Evolutionary conservation across 305 asterid genomes (phyloP).

Genomic region (Rubia tinctorum): DNA sequence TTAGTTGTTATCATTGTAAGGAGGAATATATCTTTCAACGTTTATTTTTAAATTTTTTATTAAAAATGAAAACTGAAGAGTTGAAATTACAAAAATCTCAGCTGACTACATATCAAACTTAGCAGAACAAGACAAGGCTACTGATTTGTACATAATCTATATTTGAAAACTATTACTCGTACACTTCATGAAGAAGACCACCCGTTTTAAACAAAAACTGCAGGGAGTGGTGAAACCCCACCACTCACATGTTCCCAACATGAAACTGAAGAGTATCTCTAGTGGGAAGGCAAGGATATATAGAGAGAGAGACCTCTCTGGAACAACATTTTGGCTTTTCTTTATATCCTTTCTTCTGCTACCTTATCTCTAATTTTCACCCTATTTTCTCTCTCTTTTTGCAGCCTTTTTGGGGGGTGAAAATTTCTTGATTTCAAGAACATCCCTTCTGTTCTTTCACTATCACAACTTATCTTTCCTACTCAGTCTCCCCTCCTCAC

Average conservation of each 20-base stretch:
- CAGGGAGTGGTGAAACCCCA: constrained; percentile 15
- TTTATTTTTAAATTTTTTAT: too few species aligned
- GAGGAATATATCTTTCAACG: too few species aligned
- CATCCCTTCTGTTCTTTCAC: constrained; percentile 22
- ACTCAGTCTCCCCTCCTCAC: constrained; percentile 6
- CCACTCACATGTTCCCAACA: constrained; percentile 17
- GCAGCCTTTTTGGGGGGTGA: constrained; percentile 18
- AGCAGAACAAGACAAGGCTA: neutral
- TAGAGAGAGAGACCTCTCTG: constrained; percentile 12
- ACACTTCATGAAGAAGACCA: neutral
- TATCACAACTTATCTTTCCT: constrained; percentile 19
- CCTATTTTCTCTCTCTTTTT: constrained; percentile 6
- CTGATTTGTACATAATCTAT: too few species aligned
- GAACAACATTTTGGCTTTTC: constrained; percentile 19
- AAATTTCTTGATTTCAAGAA: constrained; percentile 12
- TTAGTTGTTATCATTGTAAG: too few species aligned
- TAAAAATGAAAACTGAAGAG: too few species aligned
- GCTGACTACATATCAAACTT: neutral
- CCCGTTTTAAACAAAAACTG: neutral
- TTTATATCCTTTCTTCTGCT: neutral
- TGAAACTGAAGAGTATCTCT: constrained; percentile 18
- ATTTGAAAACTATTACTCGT: neutral
- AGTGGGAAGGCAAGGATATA: constrained; percentile 11
- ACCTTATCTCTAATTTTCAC: constrained; percentile 11
- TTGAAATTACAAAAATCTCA: neutral